Base-by-base conservation (phyloP, 805 yeast genomes). In the Wickerhamiella alocasiicola region DNA sequence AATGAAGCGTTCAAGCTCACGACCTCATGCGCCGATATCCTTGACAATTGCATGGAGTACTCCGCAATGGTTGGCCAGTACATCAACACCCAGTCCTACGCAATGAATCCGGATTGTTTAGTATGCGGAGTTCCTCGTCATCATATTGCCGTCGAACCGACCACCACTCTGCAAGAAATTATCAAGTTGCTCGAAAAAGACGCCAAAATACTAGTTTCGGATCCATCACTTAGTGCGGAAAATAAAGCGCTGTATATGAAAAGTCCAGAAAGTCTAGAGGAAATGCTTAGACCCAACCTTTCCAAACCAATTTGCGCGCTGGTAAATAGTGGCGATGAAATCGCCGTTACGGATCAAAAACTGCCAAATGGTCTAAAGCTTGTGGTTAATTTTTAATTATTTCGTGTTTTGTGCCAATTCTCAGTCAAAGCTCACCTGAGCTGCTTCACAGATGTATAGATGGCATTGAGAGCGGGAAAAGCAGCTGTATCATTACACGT, bases 1-100 rank as follows among this genome's bases (percentile, higher is more conserved):
- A 81, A 80, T 47, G 95, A 85, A 57, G 82, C 80, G 2, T 72
- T 83, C 58, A 87, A 87, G 54, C 65, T 85, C 18, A 69, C 82
- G 31, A 75, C 94, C 1, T 74, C 78, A 41, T 65, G 75, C 43
- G 74, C 75, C 46, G 88, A 85, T 0, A 61, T 63, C 13, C 60
- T 81, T 49, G 71, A 74, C 45, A 87, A 84, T 60, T 81, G 81
- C 55, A 78, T 83, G 81, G 81, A 79, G 74, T 82, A 82, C 53
- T 74, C 85, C 19, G 97, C 97, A 0, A 78, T 78, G 41, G 76
- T 74, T 40, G 81, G 88, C 1, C 74, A 79, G 3, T 82, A 78
- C 59, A 75, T 82, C 1, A 81, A 78, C 47, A 72, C 81, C 16
- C 84, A 80, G 55, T 63, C 71, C 17, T 78, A 78, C 50, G 70